phyloP scores from a whole-genome alignment of 1,284 basidiomycete genomes.

The Wallemia hederae region DNA sequence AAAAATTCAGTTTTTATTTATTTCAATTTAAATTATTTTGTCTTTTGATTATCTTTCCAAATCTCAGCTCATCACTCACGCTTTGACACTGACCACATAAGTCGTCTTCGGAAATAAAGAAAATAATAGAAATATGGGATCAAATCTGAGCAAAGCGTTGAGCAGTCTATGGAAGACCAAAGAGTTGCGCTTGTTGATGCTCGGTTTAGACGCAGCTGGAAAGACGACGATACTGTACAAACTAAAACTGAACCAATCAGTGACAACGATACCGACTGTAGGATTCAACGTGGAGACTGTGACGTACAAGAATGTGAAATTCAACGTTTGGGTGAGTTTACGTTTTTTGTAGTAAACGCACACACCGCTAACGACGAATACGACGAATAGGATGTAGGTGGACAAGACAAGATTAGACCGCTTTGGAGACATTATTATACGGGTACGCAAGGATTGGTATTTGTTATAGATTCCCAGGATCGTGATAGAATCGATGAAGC shows the following conservation, averaged over 20 bases:
- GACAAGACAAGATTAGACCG: constrained; percentile 93
- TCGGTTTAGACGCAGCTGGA: constrained; percentile 81
- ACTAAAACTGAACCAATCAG: constrained; percentile 92
- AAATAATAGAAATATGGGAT: neutral
- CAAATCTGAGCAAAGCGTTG: neutral
- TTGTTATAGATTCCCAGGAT: constrained; percentile 43
- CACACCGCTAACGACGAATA: neutral
- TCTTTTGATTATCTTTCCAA: too few relatives aligned
- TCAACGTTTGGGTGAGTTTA: constrained; percentile 66
- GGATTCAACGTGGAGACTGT: constrained; percentile 99
- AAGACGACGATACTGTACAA: constrained; percentile 99
- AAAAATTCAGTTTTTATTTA: neutral
- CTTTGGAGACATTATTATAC: constrained; percentile 92
- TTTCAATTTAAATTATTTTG: neutral
- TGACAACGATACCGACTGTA: constrained; percentile 81
- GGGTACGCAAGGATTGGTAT: constrained; percentile 29
- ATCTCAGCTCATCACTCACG: too few relatives aligned
- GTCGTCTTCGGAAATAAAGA: neutral
- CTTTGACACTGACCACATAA: neutral
- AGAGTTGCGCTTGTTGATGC: constrained; percentile 35
- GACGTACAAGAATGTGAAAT: constrained; percentile 98
- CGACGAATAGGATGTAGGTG: constrained; percentile 52
- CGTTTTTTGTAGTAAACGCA: neutral
- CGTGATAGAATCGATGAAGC: constrained; percentile 88
- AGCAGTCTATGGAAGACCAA: constrained; percentile 18